Evolutionary conservation across 2,329 filamentous ascomycete genomes (phyloP), one percentile per base, ranked within the genome.

Genomic region (Tolypocladium endophyticum): DNA sequence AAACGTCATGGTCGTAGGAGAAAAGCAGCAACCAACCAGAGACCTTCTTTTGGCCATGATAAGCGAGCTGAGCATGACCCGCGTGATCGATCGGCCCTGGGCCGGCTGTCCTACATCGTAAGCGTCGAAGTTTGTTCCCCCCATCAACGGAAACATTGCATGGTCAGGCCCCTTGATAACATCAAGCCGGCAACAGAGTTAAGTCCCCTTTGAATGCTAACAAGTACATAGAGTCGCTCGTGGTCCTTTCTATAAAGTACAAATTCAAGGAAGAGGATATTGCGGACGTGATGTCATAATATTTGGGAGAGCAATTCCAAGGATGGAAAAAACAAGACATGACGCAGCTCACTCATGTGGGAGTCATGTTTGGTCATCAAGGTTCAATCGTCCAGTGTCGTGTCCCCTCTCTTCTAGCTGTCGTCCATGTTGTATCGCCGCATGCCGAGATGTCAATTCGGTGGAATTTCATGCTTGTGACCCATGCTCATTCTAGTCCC

Each of bases 401-500:
- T 52, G 16, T 12, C 47, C 8, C 8, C 47, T 18, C 28, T 33
- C 47, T 20, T 33, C 47, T 33, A 33, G 28, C 4, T 16, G 18
- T 33, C 18, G 47, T 33, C 12, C 47, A 33, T n/a, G 47, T 16
- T 16, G 16, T 52, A 25, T 18, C 7, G 47, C 28, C 28, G 25
- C 47, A 28, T 30, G 36, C 25, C 38, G 23, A 41, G 23, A 25
- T 4, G n/a, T 45, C 28, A 33, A 7, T 47, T 12, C 41, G 39
- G 20, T 11, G 18, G 12, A 7, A 8, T 28, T 18, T 30, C 39
- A 28, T 35, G 55, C 56, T 55, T 56, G 16, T 52, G 47, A 18
- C n/a, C 47, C 47, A 52, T 33, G 47, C 47, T 18, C 18, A 25
- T 6, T 55, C 54, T 57, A 64, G n/a, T 61, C 61, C 41, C 59